These are phyloP conservation scores for Adenanthera pavonina DNA, from an alignment of 306 rosid genomes.

Conservation along the genomic window DNA sequence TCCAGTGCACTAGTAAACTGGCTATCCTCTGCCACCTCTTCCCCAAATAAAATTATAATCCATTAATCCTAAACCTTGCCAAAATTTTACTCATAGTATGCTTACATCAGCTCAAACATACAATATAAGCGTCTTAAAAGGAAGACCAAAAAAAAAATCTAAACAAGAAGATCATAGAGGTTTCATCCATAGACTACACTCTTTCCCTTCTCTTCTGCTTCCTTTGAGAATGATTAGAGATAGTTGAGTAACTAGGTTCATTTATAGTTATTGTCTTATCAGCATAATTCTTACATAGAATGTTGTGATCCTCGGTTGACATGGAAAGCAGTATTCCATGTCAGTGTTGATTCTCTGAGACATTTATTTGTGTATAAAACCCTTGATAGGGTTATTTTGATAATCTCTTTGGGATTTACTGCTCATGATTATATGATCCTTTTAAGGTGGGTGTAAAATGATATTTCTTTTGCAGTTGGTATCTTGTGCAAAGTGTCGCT, in stretches of 20 bases:
- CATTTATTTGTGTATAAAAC: neutral
- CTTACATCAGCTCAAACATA: slow-evolving; percentile 13
- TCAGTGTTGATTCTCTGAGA: neutral
- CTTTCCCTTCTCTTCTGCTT: slow-evolving; percentile 27
- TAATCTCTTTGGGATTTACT: slow-evolving; percentile 6
- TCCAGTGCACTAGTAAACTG: slow-evolving; percentile 6
- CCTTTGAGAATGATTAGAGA: neutral
- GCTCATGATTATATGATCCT: slow-evolving; percentile 1
- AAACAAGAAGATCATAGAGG: neutral
- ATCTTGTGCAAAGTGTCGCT: slow-evolving; percentile 92
- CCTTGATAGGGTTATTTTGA: slow-evolving; percentile 16
- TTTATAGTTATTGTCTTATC: slow-evolving; percentile 19
- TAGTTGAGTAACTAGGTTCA: neutral
- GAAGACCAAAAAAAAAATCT: neutral
- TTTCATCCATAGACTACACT: slow-evolving; percentile 15
- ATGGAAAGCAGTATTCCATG: slow-evolving; percentile 9
- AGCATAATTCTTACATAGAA: slow-evolving; percentile 16
- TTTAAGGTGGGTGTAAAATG: slow-evolving; percentile 16
- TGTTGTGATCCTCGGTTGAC: slow-evolving; percentile 29
- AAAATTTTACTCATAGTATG: slow-evolving; percentile 28
- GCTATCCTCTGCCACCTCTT: neutral
- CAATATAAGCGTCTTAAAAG: neutral
- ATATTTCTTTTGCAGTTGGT: slow-evolving; percentile 69
- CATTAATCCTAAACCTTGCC: slow-evolving; percentile 13
- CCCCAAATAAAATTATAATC: neutral